Evolutionary conservation across 1,284 basidiomycete genomes (phyloP).

Genomic region (Ustilago loliicola): DNA sequence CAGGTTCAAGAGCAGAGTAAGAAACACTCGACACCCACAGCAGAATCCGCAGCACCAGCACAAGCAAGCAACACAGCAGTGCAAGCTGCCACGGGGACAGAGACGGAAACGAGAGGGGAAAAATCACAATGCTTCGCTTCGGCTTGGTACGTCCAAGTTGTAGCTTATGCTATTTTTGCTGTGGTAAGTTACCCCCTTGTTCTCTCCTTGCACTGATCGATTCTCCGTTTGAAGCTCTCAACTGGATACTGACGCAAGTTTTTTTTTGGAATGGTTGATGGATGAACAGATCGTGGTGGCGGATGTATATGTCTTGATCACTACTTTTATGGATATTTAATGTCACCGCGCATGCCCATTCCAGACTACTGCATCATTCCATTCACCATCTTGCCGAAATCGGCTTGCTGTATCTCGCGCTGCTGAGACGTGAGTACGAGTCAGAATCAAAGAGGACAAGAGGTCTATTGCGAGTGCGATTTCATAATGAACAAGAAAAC

Average conservation of each 20-base stretch:
- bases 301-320: conserved; percentile 52
- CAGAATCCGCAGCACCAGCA: background rate
- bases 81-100: background rate
- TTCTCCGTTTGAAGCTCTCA: too few species aligned
- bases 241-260: too few species aligned
- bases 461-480: conserved; percentile 1
- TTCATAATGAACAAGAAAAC: background rate
- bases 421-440: background rate
- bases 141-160: conserved; percentile 37
- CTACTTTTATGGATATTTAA: conserved; percentile 30
- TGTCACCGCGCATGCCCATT: background rate
- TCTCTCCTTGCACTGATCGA: background rate
- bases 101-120: background rate
- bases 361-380: background rate
- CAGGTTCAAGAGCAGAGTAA: background rate
- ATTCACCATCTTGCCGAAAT: too few species aligned
- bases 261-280: background rate
- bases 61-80: conserved; percentile 1
- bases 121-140: conserved; percentile 42
- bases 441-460: background rate
- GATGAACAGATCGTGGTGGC: conserved; percentile 33
- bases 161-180: conserved; percentile 43
- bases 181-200: conserved; percentile 8
- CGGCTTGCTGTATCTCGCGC: too few species aligned
- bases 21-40: background rate